phyloP scores from a whole-genome alignment of 2,329 filamentous ascomycete genomes.

The Pseudogymnoascus sp. region DNA sequence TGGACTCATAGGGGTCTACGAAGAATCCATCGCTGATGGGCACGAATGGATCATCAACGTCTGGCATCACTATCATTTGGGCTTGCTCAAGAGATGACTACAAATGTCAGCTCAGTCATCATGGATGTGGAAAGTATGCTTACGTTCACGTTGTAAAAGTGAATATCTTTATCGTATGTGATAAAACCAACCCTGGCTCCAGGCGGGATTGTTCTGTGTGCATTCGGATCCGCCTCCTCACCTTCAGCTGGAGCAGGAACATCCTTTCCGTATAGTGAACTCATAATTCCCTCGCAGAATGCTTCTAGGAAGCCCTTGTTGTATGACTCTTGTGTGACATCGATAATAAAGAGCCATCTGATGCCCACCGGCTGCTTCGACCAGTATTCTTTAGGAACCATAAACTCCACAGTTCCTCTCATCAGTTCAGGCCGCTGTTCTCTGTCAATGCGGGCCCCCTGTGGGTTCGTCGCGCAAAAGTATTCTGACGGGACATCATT shows the following conservation, averaged over 20 bases:
- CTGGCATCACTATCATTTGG: conserved; percentile 98
- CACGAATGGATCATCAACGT: conserved; percentile 93
- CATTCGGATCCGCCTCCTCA: conserved; percentile 39
- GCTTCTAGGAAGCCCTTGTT: conserved; percentile 86
- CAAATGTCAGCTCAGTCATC: not conserved
- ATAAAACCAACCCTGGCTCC: conserved; percentile 89
- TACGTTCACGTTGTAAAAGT: conserved; percentile 93
- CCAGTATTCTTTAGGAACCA: conserved; percentile 98
- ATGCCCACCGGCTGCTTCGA: conserved; percentile 85
- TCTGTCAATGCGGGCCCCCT: conserved; percentile 79
- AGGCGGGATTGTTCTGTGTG: conserved; percentile 54
- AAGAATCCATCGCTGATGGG: conserved; percentile 87
- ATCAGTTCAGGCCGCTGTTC: conserved; percentile 83
- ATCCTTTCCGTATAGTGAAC: conserved; percentile 70
- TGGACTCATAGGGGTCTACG: conserved; percentile 87
- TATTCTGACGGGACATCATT: conserved; percentile 92
- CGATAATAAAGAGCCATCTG: conserved; percentile 83
- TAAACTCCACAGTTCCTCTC: conserved; percentile 87
- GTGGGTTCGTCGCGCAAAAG: conserved; percentile 81
- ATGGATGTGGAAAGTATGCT: conserved; percentile 30
- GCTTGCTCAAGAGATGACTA: conserved; percentile 72
- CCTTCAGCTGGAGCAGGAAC: conserved; percentile 38
- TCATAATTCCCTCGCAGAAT: conserved; percentile 80
- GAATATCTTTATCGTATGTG: conserved; percentile 92
- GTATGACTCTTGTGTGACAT: conserved; percentile 84